Evolutionary conservation across 805 yeast genomes (phyloP).

Genomic region (Kuraishia capsulata): DNA sequence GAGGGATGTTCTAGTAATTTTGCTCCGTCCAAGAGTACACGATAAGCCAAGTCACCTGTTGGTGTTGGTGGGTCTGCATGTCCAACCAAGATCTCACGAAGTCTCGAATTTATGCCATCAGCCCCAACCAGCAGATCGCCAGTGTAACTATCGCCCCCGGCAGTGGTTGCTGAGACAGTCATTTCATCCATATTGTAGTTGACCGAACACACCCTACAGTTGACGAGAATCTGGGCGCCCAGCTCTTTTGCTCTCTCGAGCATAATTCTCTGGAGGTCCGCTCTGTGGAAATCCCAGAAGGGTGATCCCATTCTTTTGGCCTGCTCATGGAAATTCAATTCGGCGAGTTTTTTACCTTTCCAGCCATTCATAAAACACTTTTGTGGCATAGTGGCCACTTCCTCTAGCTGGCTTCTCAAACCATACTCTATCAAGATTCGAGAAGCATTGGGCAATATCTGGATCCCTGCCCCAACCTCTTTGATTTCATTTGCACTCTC

Average conservation of each 20-base stretch:
- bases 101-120: constrained; percentile 17
- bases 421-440: constrained; percentile 15
- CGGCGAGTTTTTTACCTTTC: constrained; percentile 10
- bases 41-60: constrained; percentile 22
- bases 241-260: constrained; percentile 12
- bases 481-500: constrained; percentile 17
- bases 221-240: constrained; percentile 12
- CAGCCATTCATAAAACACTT: constrained; percentile 12
- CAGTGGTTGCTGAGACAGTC: constrained; percentile 7
- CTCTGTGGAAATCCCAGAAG: constrained; percentile 18
- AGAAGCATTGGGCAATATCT: constrained; percentile 17
- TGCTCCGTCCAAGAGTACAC: constrained; percentile 15
- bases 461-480: constrained; percentile 22
- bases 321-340: constrained; percentile 13
- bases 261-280: constrained; percentile 18
- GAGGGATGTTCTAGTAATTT: constrained; percentile 13
- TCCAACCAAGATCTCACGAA: constrained; percentile 14
- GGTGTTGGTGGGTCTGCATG: constrained; percentile 16
- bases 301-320: constrained; percentile 11
- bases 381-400: constrained; percentile 11
- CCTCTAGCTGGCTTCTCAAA: constrained; percentile 4
- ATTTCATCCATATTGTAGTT: constrained; percentile 11
- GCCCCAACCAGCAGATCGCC: constrained; percentile 19
- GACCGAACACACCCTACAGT: constrained; percentile 10
- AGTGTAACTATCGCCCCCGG: constrained; percentile 9